Percentiles rank a stretch among this genome's conserved stretches.
These are phyloP conservation scores for Phytophthora fragariaefolia DNA, from an alignment of 352 stramenopile genomes.

Conservation along the genomic window DNA sequence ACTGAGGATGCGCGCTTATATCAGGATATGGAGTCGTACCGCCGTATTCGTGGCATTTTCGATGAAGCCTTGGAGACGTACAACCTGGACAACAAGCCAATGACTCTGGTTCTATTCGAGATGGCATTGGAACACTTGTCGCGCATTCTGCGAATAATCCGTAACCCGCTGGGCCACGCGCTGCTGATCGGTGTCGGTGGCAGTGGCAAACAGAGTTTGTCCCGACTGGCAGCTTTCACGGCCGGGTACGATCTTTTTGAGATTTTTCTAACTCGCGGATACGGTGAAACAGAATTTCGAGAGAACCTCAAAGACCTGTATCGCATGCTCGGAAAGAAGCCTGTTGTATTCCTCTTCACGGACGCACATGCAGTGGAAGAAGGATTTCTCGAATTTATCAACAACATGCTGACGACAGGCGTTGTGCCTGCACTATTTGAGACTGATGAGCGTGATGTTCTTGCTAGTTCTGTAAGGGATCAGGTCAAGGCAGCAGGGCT, in stretches of 20 bases:
- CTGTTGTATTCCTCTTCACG: conserved; percentile 96
- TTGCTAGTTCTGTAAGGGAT: conserved; percentile 84
- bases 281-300: conserved; percentile 94
- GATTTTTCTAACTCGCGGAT: conserved; percentile 93
- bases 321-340: conserved; percentile 81
- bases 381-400: conserved; percentile 97
- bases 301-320: conserved; percentile 96
- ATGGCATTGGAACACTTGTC: conserved; percentile 95
- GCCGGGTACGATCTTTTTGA: conserved; percentile 95
- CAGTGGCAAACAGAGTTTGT: conserved; percentile 95
- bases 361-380: conserved; percentile 96
- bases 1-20: conserved; percentile 92
- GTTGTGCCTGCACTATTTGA: conserved; percentile 95
- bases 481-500: conserved; percentile 90
- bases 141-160: conserved; percentile 93
- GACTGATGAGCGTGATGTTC: conserved; percentile 90
- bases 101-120: conserved; percentile 96
- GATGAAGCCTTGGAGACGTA: conserved; percentile 94
- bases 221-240: conserved; percentile 91
- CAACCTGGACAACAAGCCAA: conserved; percentile 95
- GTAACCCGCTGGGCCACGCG: conserved; percentile 92
- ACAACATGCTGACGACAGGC: conserved; percentile 97
- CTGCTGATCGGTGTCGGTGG: conserved; percentile 95
- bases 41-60: conserved; percentile 91
- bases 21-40: conserved; percentile 93